Conservation (phyloP, 345 rosid species). For the Microthlaspi erraticum region DNA sequence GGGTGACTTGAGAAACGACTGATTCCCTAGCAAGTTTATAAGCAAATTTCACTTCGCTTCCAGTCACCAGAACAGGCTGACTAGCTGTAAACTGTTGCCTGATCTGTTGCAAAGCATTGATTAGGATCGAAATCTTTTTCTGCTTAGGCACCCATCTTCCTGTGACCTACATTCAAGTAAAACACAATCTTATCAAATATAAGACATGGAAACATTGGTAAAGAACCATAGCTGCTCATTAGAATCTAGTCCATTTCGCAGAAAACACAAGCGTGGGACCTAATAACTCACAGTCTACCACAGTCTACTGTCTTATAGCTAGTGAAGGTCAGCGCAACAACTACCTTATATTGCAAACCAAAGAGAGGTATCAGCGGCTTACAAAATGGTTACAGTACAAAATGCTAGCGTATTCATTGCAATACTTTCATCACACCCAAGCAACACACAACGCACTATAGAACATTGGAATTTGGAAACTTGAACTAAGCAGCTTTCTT, state of each 20-base stretch:
- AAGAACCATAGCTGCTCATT: conserved; percentile 9
- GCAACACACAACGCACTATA: neutral
- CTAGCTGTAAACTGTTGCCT: conserved; percentile 24
- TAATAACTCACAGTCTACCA: neutral
- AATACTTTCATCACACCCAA: neutral
- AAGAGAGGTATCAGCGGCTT: neutral
- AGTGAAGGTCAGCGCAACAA: neutral
- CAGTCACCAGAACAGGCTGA: conserved; percentile 45
- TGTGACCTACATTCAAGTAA: conserved; percentile 25
- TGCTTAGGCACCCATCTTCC: conserved; percentile 38
- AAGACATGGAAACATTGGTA: neutral
- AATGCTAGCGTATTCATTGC: neutral
- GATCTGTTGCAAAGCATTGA: conserved; percentile 21
- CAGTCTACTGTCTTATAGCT: neutral
- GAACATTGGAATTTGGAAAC: conserved; percentile 7
- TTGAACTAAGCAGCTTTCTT: neutral
- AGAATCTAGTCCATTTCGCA: neutral
- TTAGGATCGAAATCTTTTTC: conserved; percentile 48
- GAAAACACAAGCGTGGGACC: conserved; percentile 1
- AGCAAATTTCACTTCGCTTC: conserved; percentile 53
- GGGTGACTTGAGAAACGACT: conserved; percentile 55
- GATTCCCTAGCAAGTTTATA: conserved; percentile 78
- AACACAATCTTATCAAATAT: conserved; percentile 7
- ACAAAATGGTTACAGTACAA: neutral
- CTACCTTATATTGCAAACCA: neutral